These are phyloP conservation scores for Penicillium egyptiacum DNA, from an alignment of 495 filamentous ascomycete genomes.

Conservation along the genomic window DNA sequence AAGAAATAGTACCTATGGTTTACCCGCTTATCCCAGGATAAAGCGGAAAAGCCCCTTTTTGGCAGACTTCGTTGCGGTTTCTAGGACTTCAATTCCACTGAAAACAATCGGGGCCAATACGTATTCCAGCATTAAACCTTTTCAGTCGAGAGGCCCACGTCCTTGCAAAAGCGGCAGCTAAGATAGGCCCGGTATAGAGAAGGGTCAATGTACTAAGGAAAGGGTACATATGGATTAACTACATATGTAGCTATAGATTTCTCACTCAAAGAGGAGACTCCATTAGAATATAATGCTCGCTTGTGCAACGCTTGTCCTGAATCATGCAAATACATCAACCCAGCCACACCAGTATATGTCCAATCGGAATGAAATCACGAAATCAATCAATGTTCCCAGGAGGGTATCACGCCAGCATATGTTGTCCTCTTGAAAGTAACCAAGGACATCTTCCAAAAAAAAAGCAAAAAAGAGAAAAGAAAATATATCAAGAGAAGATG, in stretches of 20 bases:
- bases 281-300: slow-evolving; percentile 8
- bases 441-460: background rate
- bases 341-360: slow-evolving; percentile 10
- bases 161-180: background rate
- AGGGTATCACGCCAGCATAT: slow-evolving; percentile 11
- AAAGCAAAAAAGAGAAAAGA: background rate
- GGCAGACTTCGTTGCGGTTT: too few species aligned
- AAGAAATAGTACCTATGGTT: background rate
- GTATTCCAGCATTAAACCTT: too few species aligned
- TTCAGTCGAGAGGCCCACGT: too few species aligned
- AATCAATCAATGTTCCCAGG: slow-evolving; percentile 4
- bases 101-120: too few species aligned
- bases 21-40: too few species aligned
- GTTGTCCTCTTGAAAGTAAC: slow-evolving; percentile 2
- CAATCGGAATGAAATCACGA: slow-evolving; percentile 5
- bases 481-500: slow-evolving; percentile 32
- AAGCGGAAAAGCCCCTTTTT: too few species aligned
- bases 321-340: slow-evolving; percentile 6
- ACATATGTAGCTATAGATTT: background rate
- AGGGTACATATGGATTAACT: background rate
- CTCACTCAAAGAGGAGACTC: background rate
- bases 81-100: too few species aligned
- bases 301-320: slow-evolving; percentile 9
- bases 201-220: background rate
- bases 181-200: background rate